Base-by-base conservation (phyloP, 768 basidiomycete species). In the Hygrocybe coccinea region DNA sequence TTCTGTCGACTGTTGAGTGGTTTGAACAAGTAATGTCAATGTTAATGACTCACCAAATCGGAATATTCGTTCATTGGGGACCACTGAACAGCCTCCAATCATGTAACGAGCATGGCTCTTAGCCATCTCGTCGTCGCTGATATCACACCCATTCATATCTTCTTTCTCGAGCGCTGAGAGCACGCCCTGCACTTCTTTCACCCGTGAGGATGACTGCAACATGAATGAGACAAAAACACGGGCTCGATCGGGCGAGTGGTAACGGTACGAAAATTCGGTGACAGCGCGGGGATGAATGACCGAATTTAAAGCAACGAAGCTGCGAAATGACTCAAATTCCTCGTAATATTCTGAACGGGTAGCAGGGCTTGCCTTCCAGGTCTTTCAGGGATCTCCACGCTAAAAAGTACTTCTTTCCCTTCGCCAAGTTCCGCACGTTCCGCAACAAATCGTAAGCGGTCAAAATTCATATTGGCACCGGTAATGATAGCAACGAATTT, bases 381-480 rank as follows among this genome's bases (percentile, higher is more conserved):
- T 56, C 73, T 77, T 69, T 99, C 97, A 21, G 97, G 94, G 52
- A 98, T 88, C 64, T 91, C 88, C n/a, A 97, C 90, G 64, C 89
- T 90, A 61, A 98, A 78, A 45, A 98, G 78, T 0, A 89, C 97
- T 72, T 99, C 97, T 51, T 89, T 81, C 10, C 95, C 88, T 71
- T 99, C 97, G 59, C 97, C 97, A 17, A 98, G 78, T 69, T 97
- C 94, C 2, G 97, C 97, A 55, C 97, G 93, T 69, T 99, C 97
- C 17, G 97, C 90, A n/a, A 99, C 95, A 67, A 98, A 99, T 9
- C 97, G 84, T 45, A 99, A 71, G 41, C 95, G 84, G 65, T 93
- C 91, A 71, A 99, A 99, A 74, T 99, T 98, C 91, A 99, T 97
- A 73, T 99, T 98, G 15, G 95, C 97, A 19, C 97, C 97, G 64